Conservation (phyloP, 805 yeast species). For the Candida ovalis region DNA sequence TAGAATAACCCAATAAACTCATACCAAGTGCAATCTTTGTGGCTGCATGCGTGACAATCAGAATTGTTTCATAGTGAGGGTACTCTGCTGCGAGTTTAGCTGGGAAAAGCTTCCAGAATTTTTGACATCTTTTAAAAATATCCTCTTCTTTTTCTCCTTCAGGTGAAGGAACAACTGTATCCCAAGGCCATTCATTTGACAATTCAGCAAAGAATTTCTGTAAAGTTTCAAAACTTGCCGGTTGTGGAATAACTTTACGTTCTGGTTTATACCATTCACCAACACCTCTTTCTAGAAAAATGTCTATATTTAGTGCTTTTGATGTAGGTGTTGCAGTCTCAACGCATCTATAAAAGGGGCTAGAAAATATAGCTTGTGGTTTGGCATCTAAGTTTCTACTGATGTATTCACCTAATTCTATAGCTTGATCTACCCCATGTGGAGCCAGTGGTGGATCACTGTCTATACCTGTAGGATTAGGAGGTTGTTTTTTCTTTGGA, state of each 20-base stretch:
- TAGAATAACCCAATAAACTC: slow-evolving; percentile 53
- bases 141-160: slow-evolving; percentile 74
- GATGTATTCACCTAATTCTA: slow-evolving; percentile 65
- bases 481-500: slow-evolving; percentile 78
- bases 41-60: slow-evolving; percentile 92
- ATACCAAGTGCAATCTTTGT: slow-evolving; percentile 85
- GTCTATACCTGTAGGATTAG: slow-evolving; percentile 86
- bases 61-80: slow-evolving; percentile 59
- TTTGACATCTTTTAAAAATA: slow-evolving; percentile 57
- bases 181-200: slow-evolving; percentile 45
- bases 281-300: slow-evolving; percentile 74
- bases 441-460: slow-evolving; percentile 86
- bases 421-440: slow-evolving; percentile 86
- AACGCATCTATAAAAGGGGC: slow-evolving; percentile 88
- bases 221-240: slow-evolving; percentile 52
- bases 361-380: slow-evolving; percentile 68
- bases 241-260: slow-evolving; percentile 64
- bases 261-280: slow-evolving; percentile 90
- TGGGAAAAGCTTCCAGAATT: slow-evolving; percentile 54
- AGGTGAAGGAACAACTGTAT: slow-evolving; percentile 53
- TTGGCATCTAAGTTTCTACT: slow-evolving; percentile 41
- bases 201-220: slow-evolving; percentile 50
- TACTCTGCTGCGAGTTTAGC: slow-evolving; percentile 50
- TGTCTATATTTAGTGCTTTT: slow-evolving; percentile 49
- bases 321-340: slow-evolving; percentile 78